Evolutionary conservation across 2,329 filamentous ascomycete genomes (phyloP), one percentile per base, ranked within the genome.

Genomic region (Plenodomus biglobosus): DNA sequence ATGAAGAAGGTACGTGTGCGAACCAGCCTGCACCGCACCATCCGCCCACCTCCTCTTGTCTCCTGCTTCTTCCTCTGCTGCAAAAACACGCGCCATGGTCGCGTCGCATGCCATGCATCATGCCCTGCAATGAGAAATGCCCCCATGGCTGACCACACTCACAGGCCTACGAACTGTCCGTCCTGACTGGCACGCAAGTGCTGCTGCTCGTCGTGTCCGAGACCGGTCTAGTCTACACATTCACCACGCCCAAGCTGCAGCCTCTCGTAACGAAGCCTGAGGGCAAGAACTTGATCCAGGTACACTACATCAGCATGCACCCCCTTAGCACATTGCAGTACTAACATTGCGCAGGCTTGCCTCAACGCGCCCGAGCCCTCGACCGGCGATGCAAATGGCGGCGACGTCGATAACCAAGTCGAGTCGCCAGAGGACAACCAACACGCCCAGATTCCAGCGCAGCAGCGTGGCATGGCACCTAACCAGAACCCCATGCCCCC

Each of bases 281-380:
- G 77, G 94, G 94, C 78, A 99, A 99, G 84, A 99, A 99, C 73
- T 80, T 99, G 59, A 97, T 99, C 62, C 94, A 99, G 85, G 94
- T 96, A 83, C 58, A 84, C 50, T 49, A 44, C 56, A 36, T 46
- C 42, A 34, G 40, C 27, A 37, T 7, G 27, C 32, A 36, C 22
- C 24, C 20, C 36, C 24, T 38, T 53, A 48, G 50, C 54, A 48
- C 49, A 32, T 32, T 19, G 40, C 45, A 43, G 52, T 54, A 53
- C 74, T 78, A 60, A 77, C 69, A 42, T 61, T 20, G 19, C 46
- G n/a, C 63, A 97, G 92, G 92, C 94, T 42, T 99, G 94, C 71
- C 77, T 99, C 53, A 99, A 99, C 73, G 94, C 94, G 17, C 94
- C 94, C 36, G 94, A 99, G 73, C 92, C 92, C 42, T 80, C 86